These are phyloP conservation scores for Tricholomella constricta DNA, from an alignment of 768 basidiomycete species.

Conservation along the genomic window DNA sequence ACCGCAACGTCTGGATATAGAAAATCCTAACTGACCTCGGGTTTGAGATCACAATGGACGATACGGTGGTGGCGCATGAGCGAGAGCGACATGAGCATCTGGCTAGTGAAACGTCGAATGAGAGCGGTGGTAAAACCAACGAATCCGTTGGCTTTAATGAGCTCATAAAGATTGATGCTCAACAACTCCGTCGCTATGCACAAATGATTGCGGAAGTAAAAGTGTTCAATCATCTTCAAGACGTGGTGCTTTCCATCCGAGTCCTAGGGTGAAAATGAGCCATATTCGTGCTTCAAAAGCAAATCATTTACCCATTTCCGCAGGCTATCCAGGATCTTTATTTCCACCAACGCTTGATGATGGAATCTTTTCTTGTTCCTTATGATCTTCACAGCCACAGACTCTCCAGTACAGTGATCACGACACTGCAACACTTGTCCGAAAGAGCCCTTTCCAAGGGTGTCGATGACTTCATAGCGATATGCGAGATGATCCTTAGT, in stretches of 20 bases:
- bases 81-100: conserved; percentile 90
- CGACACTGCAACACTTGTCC: conserved; percentile 96
- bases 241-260: conserved; percentile 96
- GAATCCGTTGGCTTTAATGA: conserved; percentile 99
- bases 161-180: conserved; percentile 97
- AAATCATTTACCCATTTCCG: conserved; percentile 84
- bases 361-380: conserved; percentile 99
- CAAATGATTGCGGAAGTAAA: conserved; percentile 96
- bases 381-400: conserved; percentile 99
- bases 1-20: neutral
- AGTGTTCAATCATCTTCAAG: conserved; percentile 97
- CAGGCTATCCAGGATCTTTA: conserved; percentile 95
- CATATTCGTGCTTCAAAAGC: neutral
- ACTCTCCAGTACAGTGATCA: conserved; percentile 92
- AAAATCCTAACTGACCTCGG: conserved; percentile 65
- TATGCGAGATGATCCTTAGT: conserved; percentile 92
- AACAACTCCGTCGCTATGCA: conserved; percentile 98
- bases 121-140: conserved; percentile 96
- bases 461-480: conserved; percentile 93
- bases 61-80: conserved; percentile 97
- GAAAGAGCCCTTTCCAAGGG: conserved; percentile 97
- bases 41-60: conserved; percentile 98
- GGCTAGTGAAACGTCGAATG: conserved; percentile 94
- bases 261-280: conserved; percentile 57
- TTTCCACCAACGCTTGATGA: conserved; percentile 97